phyloP scores from a whole-genome alignment of 768 basidiomycete genomes.

The Lactarius sanguifluus region DNA sequence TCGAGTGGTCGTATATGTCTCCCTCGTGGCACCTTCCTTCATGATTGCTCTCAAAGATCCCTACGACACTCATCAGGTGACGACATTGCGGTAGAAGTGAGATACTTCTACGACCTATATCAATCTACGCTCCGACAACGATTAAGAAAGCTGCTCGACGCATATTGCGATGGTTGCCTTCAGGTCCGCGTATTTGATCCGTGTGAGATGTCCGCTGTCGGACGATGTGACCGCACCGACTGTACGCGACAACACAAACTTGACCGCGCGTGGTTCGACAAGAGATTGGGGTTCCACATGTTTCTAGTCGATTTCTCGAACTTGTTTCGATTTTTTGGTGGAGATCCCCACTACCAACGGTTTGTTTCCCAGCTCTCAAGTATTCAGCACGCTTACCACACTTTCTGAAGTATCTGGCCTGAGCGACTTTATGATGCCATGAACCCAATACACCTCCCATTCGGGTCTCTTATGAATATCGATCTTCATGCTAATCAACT shows the following conservation, averaged over 20 bases:
- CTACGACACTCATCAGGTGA: not conserved
- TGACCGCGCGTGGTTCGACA: conserved; percentile 20
- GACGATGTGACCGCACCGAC: conserved; percentile 15
- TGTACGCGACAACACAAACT: conserved; percentile 22
- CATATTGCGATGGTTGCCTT: conserved; percentile 12
- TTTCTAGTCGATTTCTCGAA: conserved; percentile 17
- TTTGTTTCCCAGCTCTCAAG: not conserved
- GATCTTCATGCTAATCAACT: not conserved
- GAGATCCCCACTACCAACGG: not conserved
- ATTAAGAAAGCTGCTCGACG: conserved; percentile 10
- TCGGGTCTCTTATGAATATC: conserved; percentile 20
- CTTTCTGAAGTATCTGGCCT: conserved; percentile 20
- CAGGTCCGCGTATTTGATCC: conserved; percentile 22
- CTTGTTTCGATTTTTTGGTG: not conserved
- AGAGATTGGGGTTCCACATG: conserved; percentile 22
- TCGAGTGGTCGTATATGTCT: conserved; percentile 18
- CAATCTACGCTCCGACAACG: conserved; percentile 8
- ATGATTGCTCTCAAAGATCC: not conserved
- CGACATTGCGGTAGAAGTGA: conserved; percentile 11
- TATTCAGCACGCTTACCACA: not conserved
- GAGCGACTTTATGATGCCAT: conserved; percentile 26
- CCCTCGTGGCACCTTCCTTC: conserved; percentile 16
- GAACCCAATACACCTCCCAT: conserved; percentile 16
- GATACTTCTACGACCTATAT: conserved; percentile 10
- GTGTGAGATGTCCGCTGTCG: conserved; percentile 1